Conservation (phyloP, 352 stramenopile genomes). For the Pythium periplocum region DNA sequence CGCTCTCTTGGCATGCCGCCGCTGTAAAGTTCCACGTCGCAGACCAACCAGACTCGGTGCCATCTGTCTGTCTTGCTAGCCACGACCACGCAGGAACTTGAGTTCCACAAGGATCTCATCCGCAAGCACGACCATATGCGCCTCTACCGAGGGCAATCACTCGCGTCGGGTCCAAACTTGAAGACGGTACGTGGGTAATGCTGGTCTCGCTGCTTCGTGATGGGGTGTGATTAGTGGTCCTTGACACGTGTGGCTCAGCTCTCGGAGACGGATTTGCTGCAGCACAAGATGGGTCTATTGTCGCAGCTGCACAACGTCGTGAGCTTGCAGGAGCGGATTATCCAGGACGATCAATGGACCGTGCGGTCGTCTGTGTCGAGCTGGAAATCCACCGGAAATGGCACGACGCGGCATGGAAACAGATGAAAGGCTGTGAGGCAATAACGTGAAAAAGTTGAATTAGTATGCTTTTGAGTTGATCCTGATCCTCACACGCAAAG, state of each 20-base stretch:
- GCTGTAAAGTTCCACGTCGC: no score
- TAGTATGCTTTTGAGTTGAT: no score
- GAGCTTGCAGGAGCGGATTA: slow-evolving; percentile 38
- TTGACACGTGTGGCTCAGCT: slow-evolving; percentile 17
- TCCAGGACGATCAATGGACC: slow-evolving; percentile 60
- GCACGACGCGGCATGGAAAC: no score
- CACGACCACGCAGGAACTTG: slow-evolving; percentile 27
- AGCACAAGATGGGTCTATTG: slow-evolving; percentile 46
- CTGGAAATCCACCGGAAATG: slow-evolving; percentile 38
- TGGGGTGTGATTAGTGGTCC: no score
- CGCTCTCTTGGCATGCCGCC: no score
- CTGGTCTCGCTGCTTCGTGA: neutral
- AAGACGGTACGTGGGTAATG: slow-evolving; percentile 21
- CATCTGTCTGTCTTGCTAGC: neutral
- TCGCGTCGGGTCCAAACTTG: slow-evolving; percentile 19
- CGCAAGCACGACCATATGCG: slow-evolving; percentile 35
- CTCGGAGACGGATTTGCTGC: slow-evolving; percentile 44
- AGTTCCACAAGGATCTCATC: slow-evolving; percentile 48
- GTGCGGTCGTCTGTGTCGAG: slow-evolving; percentile 68
- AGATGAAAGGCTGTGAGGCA: no score
- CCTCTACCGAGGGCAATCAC: slow-evolving; percentile 18
- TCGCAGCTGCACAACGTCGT: slow-evolving; percentile 52
- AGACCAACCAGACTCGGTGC: no score
- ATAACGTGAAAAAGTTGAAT: no score
- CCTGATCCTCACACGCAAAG: no score